These are phyloP conservation scores for Apiotrichum domesticum DNA, from an alignment of 1,284 basidiomycete species.

Conservation along the genomic window DNA sequence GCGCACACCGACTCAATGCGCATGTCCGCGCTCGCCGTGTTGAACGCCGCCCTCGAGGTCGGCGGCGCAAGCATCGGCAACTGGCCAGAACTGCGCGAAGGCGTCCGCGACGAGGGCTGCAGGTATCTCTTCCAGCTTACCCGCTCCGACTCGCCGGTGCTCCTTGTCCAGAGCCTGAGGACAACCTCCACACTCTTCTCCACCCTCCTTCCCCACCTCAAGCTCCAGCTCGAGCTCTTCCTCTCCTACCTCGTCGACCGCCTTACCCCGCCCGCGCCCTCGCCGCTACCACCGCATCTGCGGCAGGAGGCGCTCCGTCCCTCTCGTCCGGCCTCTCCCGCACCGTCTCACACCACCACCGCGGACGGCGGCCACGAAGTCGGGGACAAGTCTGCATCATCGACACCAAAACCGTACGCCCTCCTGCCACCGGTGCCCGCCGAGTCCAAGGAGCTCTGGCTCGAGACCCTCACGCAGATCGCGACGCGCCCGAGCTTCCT, in stretches of 20 bases:
- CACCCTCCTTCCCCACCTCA: constrained; percentile 78
- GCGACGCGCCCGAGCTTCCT: constrained; percentile 69
- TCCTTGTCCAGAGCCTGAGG: constrained; percentile 75
- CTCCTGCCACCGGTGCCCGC: constrained; percentile 62
- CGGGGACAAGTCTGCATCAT: constrained; percentile 6
- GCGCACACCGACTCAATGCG: constrained; percentile 96
- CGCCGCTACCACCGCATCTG: constrained; percentile 31
- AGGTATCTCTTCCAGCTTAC: constrained; percentile 92
- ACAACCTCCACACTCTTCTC: constrained; percentile 83
- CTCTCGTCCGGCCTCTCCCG: constrained; percentile 56
- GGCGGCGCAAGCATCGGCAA: constrained; percentile 67
- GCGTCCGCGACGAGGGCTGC: constrained; percentile 70
- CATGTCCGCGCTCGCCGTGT: constrained; percentile 75
- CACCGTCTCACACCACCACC: constrained; percentile 9
- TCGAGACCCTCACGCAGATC: constrained; percentile 80
- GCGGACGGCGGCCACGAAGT: constrained; percentile 15
- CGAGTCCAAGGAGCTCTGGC: constrained; percentile 80
- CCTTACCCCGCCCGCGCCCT: constrained; percentile 57
- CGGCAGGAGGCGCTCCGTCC: constrained; percentile 17
- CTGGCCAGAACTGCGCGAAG: constrained; percentile 50
- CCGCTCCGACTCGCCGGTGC: constrained; percentile 72
- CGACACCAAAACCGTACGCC: constrained; percentile 35
- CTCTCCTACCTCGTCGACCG: constrained; percentile 89
- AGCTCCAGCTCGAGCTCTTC: constrained; percentile 95
- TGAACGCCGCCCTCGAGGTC: constrained; percentile 85